Evolutionary conservation across 345 rosid genomes (phyloP).

Genomic region (Ricinus communis): DNA sequence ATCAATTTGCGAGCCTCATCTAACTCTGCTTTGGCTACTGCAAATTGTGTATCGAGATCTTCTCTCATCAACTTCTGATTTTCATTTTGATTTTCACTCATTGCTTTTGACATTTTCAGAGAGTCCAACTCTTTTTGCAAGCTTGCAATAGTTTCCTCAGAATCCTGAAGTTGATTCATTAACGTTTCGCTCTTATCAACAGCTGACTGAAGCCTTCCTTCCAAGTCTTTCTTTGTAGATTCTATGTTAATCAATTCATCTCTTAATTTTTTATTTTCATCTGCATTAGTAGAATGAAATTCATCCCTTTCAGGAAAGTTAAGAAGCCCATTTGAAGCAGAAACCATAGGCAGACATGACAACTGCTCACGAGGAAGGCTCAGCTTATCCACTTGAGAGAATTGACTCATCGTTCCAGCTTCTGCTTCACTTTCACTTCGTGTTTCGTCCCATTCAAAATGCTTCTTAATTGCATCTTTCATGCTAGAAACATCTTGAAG

Average conservation of each 20-base stretch:
- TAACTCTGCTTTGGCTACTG: constrained; percentile 35
- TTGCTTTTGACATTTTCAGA: constrained; percentile 33
- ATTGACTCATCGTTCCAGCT: constrained; percentile 36
- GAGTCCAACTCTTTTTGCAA: constrained; percentile 41
- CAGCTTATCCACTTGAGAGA: constrained; percentile 40
- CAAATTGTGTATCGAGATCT: constrained; percentile 40
- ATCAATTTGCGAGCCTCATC: constrained; percentile 37
- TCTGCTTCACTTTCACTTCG: constrained; percentile 66
- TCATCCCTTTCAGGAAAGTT: constrained; percentile 28
- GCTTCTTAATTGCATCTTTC: constrained; percentile 67
- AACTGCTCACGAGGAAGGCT: constrained; percentile 17
- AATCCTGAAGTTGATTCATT: constrained; percentile 40
- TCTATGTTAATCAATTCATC: constrained; percentile 24
- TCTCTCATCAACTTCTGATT: constrained; percentile 33
- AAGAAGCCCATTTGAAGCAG: too few relatives aligned
- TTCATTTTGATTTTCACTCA: constrained; percentile 41
- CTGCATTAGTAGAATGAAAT: constrained; percentile 22
- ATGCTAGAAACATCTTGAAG: constrained; percentile 93
- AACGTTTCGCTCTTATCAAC: constrained; percentile 24
- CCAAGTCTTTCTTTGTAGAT: constrained; percentile 32
- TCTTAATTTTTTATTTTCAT: constrained; percentile 38
- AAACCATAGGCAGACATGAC: too few relatives aligned
- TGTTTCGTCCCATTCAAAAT: constrained; percentile 66
- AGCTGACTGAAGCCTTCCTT: constrained; percentile 34
- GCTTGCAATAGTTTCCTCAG: constrained; percentile 35